Evolutionary conservation across 208 protist species (phyloP), one percentile per base, ranked within the genome.

Genomic region (Phytomonas francai): DNA sequence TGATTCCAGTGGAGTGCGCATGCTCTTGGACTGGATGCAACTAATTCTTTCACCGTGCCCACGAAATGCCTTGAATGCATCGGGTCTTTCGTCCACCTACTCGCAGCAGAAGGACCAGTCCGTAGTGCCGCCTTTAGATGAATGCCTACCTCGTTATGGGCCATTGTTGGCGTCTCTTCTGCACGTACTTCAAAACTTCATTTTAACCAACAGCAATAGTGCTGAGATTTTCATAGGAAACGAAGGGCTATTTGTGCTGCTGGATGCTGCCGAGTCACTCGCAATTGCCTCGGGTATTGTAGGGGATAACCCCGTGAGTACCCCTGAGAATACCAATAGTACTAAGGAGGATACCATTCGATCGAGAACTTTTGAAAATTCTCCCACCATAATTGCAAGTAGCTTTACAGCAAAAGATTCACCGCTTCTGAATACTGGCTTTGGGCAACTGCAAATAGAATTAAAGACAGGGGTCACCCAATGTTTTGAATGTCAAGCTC

Each of bases 161-260:
- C 45, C 45, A 19, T 57, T 83, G 9, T 57, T 86, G 22, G 42
- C 70, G 34, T 73, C 69, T 0, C 68, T 77, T 33, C 69, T 86
- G 22, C 58, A 65, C 30, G 73, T 68, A 63, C 45, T 76, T 30
- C 70, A 75, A 12, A 68, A 56, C 12, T 74, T 83, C 63, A 67
- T 86, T 29, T 51, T 82, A 22, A 62, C 66, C 25, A 79, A 71
- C 73, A 70, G 56, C 28, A 54, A 67, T 63, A 77, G 65, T 29
- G 79, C 81, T 42, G 39, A 59, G 2, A 67, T 77, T 33, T 83
- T 87, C 68, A 79, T 93, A 22, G 59, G 77, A 31, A 73, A 56
- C 16, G 71, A 78, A 57, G 87, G 87, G 39, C 68, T 78, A 5
- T 30, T 32, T 19, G 71, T 60, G 22, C 39, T 75, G 45, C n/a